A percentile compares a stretch with the other conserved stretches of the same genome.
Conservation (phyloP, 106 monocot species). For the Cymbidium sinense region DNA sequence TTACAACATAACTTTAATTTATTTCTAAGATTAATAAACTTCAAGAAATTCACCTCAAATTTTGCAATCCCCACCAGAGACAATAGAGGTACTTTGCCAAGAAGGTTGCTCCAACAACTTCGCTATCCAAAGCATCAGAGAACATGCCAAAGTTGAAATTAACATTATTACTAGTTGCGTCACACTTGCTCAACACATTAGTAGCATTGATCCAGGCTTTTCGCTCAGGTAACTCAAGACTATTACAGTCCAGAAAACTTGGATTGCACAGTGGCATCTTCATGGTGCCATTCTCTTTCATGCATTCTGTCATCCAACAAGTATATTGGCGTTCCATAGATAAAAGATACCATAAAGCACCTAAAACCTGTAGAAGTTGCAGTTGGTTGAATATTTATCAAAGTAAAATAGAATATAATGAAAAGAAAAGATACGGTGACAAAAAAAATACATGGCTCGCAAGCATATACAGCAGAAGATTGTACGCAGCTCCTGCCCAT, state of each 20-base stretch:
- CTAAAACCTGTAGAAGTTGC: conserved; percentile 37
- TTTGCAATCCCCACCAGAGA: conserved; percentile 96
- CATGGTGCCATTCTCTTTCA: conserved; percentile 44
- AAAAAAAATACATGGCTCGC: conserved; percentile 72
- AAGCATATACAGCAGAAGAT: conserved; percentile 86
- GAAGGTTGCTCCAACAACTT: conserved; percentile 47
- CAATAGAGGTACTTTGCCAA: conserved; percentile 80
- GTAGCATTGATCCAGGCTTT: conserved; percentile 46
- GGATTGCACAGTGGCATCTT: conserved; percentile 33
- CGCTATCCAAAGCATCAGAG: conserved; percentile 49
- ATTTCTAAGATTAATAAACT: neutral
- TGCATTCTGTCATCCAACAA: conserved; percentile 64
- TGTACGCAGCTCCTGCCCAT: conserved; percentile 85
- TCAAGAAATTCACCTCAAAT: conserved; percentile 48
- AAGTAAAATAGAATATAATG: neutral
- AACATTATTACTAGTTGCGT: conserved; percentile 12
- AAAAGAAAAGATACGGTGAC: neutral
- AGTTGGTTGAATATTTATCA: neutral
- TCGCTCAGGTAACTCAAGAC: conserved; percentile 22
- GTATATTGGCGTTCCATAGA: conserved; percentile 77
- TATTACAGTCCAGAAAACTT: conserved; percentile 63
- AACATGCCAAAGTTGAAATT: conserved; percentile 78
- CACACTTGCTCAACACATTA: conserved; percentile 31
- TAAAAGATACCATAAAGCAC: conserved; percentile 78
- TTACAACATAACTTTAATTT: too few species aligned